phyloP scores from a whole-genome alignment of 1,284 basidiomycete genomes.

The Heliocybe sulcata region DNA sequence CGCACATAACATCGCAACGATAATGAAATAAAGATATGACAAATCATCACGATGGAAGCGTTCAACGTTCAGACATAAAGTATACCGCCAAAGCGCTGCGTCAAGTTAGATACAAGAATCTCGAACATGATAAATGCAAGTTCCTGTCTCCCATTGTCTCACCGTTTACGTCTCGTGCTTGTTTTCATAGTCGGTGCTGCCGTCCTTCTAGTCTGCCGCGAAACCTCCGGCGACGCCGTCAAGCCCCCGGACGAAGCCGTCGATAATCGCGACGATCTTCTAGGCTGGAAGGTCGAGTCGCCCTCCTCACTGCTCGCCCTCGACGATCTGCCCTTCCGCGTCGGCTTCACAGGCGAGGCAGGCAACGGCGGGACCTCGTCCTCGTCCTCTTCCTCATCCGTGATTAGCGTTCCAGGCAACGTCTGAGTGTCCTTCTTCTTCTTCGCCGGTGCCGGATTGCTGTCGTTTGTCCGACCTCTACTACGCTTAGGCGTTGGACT shows the following conservation, averaged over 20 bases:
- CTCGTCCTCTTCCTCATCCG: constrained; percentile 28
- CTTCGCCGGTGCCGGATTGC: constrained; percentile 10
- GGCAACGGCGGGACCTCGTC: constrained; percentile 48
- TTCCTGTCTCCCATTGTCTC: neutral
- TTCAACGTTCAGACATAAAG: neutral
- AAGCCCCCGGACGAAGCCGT: constrained; percentile 14
- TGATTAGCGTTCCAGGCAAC: constrained; percentile 32
- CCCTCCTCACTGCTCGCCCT: constrained; percentile 12
- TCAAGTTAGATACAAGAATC: no score
- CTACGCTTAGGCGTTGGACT: neutral
- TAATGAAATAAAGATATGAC: neutral
- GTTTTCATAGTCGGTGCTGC: neutral
- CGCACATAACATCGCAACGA: neutral
- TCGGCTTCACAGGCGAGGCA: constrained; percentile 20
- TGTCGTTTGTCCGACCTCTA: constrained; percentile 1
- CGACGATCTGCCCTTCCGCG: constrained; percentile 16
- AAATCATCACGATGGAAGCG: neutral
- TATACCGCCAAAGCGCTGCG: neutral
- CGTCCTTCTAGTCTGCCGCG: neutral
- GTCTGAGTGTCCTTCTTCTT: constrained; percentile 14
- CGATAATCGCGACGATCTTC: constrained; percentile 22
- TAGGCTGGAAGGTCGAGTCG: constrained; percentile 18
- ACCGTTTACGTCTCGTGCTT: neutral
- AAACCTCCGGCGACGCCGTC: neutral
- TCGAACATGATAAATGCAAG: no score